Evolutionary conservation across 306 rosid species (phyloP).

Genomic region (Glycine soja): DNA sequence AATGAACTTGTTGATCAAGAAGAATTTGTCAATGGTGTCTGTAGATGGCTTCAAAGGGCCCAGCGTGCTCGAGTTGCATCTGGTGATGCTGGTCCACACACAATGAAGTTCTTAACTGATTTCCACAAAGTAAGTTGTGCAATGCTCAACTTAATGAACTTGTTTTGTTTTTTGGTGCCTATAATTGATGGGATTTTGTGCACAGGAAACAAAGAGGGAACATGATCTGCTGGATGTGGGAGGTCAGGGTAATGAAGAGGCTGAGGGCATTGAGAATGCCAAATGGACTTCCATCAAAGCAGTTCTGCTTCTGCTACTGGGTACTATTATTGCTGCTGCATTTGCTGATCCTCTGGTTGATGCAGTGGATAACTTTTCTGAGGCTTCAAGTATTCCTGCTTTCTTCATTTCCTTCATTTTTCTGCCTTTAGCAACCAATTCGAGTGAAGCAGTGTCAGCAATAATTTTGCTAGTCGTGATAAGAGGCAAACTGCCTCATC

Average conservation of each 20-base stretch:
- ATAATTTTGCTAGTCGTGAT: constrained; percentile 85
- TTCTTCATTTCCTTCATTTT: constrained; percentile 92
- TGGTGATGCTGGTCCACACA: constrained; percentile 60
- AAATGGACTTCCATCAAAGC: constrained; percentile 67
- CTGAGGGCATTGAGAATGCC: constrained; percentile 53
- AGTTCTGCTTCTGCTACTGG: constrained; percentile 63
- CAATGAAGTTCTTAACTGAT: constrained; percentile 55
- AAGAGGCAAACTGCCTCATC: constrained; percentile 82
- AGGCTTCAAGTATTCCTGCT: constrained; percentile 88
- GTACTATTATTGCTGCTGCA: constrained; percentile 80
- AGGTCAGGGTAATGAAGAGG: constrained; percentile 56
- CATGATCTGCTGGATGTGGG: constrained; percentile 68
- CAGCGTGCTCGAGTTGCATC: constrained; percentile 45
- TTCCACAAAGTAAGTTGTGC: constrained; percentile 64
- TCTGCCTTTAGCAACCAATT: constrained; percentile 88
- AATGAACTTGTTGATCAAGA: constrained; percentile 47
- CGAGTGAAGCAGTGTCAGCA: constrained; percentile 93
- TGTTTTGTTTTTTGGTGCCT: background rate
- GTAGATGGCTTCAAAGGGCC: constrained; percentile 69
- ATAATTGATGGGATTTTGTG: constrained; percentile 41
- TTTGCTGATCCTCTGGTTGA: constrained; percentile 93
- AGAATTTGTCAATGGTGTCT: constrained; percentile 69
- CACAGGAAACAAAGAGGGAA: constrained; percentile 78
- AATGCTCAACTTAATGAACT: constrained; percentile 4
- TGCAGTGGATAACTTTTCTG: constrained; percentile 84